Conservation (phyloP, 2,329 filamentous ascomycete genomes). For the Colletotrichum acutatum region DNA sequence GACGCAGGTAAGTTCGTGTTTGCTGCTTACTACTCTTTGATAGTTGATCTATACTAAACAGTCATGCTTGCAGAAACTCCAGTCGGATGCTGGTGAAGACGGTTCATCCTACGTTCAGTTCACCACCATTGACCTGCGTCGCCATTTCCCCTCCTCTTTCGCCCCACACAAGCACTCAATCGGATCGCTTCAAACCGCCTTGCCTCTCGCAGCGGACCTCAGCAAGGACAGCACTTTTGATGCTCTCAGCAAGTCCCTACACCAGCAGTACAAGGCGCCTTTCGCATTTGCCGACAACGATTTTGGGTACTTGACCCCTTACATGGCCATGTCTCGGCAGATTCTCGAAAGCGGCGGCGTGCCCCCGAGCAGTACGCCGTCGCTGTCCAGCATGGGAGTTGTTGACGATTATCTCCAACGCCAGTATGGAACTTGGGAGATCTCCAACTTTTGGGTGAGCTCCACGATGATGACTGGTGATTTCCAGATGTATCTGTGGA, state of each 20-base stretch:
- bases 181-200: neutral
- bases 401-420: neutral
- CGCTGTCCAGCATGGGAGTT: neutral
- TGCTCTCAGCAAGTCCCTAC: neutral
- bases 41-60: neutral
- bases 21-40: no score
- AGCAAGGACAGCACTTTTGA: neutral
- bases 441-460: neutral
- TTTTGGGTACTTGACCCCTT: neutral
- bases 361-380: neutral
- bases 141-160: neutral
- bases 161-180: neutral
- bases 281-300: neutral
- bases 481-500: conserved; percentile 1
- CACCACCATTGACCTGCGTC: conserved; percentile 4
- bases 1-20: neutral
- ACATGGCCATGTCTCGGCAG: neutral
- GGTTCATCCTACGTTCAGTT: neutral
- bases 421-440: neutral
- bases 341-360: neutral
- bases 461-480: neutral
- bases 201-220: neutral
- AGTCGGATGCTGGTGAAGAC: neutral
- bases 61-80: neutral
- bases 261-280: neutral